Percentiles rank a stretch among this genome's conserved stretches.
Conservation (phyloP, 805 yeast genomes). For the Clavispora santaluciae region DNA sequence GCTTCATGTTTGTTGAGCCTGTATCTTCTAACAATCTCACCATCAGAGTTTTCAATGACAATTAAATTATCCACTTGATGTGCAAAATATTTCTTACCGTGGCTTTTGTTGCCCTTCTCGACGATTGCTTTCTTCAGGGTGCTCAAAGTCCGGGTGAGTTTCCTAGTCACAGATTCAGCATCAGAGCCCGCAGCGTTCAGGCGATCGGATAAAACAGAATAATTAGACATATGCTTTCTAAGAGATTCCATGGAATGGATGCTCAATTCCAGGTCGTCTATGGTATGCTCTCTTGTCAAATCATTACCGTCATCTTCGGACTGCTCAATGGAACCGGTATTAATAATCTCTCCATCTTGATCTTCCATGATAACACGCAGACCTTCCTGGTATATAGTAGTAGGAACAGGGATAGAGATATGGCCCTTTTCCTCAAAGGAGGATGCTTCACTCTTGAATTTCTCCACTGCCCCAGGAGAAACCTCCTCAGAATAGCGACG, state of each 20-base stretch:
- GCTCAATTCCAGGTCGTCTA: conserved; percentile 20
- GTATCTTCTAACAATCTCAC: conserved; percentile 84
- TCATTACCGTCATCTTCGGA: conserved; percentile 4
- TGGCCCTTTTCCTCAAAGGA: neutral
- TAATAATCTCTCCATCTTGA: conserved; percentile 74
- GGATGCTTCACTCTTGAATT: neutral
- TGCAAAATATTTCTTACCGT: conserved; percentile 43
- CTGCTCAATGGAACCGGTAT: conserved; percentile 37
- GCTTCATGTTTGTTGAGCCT: conserved; percentile 53
- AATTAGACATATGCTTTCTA: conserved; percentile 31
- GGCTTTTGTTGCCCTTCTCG: conserved; percentile 33
- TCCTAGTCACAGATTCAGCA: conserved; percentile 8
- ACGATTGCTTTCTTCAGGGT: conserved; percentile 23
- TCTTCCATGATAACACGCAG: conserved; percentile 70
- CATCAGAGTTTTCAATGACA: conserved; percentile 84
- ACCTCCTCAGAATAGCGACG: neutral
- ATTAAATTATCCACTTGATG: conserved; percentile 74
- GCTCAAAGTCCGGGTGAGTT: conserved; percentile 9
- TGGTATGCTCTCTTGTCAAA: neutral
- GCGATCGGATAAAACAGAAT: conserved; percentile 22
- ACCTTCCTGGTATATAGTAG: conserved; percentile 59
- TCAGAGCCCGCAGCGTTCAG: conserved; percentile 10
- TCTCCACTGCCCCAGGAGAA: neutral
- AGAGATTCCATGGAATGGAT: conserved; percentile 39
- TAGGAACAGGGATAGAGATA: conserved; percentile 14